Conservation (phyloP, 176 grass and related monocot genomes). For the Avena atlantica region DNA sequence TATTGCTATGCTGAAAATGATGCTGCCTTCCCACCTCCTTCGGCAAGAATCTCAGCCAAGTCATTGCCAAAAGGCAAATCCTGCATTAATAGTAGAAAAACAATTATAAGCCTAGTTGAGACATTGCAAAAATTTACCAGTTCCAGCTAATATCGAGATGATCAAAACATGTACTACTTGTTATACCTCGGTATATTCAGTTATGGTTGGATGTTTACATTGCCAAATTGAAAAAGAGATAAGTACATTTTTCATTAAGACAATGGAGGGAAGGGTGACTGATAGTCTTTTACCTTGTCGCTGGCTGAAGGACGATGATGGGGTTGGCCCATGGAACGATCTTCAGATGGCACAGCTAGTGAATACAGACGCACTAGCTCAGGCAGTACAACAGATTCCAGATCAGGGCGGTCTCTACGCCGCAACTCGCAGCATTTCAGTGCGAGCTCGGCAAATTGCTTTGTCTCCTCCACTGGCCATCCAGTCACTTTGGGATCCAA, state of each 20-base stretch:
- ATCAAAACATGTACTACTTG: not conserved
- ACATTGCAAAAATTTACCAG: not conserved
- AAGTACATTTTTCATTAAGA: not conserved
- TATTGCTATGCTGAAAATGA: slow-evolving; percentile 44
- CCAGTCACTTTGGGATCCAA: slow-evolving; percentile 60
- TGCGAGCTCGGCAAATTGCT: slow-evolving; percentile 59
- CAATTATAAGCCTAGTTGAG: not conserved
- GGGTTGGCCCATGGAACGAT: slow-evolving; percentile 26
- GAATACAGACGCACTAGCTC: slow-evolving; percentile 55
- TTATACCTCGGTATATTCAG: not conserved
- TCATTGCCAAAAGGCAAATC: slow-evolving; percentile 32
- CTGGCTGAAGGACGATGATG: slow-evolving; percentile 40
- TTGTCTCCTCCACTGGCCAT: slow-evolving; percentile 68
- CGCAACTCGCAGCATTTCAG: slow-evolving; percentile 82
- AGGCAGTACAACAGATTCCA: slow-evolving; percentile 68
- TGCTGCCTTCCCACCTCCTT: slow-evolving; percentile 1
- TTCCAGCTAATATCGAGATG: not conserved
- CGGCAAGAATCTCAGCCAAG: slow-evolving; percentile 38
- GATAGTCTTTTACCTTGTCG: slow-evolving; percentile 31
- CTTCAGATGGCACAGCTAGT: slow-evolving; percentile 41
- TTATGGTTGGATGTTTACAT: not conserved
- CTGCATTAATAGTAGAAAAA: slow-evolving; percentile 22
- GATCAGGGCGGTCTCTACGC: slow-evolving; percentile 67
- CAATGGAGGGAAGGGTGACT: not conserved
- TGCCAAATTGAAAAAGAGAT: not conserved